phyloP scores from a whole-genome alignment of 371 early-diverging fungal species.

The Mortierella sp. region DNA sequence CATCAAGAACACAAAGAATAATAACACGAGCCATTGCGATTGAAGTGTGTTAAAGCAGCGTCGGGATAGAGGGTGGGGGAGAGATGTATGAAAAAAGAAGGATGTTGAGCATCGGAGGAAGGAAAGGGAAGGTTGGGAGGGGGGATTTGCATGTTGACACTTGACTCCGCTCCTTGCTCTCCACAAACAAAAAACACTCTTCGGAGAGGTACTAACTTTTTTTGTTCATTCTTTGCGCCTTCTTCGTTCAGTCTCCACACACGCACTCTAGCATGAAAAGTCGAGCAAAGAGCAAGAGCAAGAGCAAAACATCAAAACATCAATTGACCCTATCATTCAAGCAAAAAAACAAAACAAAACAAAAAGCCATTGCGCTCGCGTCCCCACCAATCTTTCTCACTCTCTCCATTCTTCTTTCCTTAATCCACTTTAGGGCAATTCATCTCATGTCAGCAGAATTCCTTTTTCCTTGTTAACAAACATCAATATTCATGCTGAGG shows the following conservation, averaged over 20 bases:
- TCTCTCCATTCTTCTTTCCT: neutral
- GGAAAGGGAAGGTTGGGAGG: neutral
- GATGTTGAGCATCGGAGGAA: neutral
- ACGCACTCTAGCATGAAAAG: neutral
- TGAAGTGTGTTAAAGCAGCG: neutral
- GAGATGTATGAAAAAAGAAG: neutral
- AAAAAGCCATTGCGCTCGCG: neutral
- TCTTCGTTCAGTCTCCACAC: neutral
- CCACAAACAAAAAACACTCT: neutral
- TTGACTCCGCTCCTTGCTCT: neutral
- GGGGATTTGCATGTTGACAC: neutral
- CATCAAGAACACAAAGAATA: neutral
- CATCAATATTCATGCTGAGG: too few species aligned
- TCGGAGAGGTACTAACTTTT: neutral
- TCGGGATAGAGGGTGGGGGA: neutral
- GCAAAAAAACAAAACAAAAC: neutral
- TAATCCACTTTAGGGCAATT: slow-evolving; percentile 2
- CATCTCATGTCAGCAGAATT: slow-evolving; percentile 1
- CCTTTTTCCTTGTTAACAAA: too few species aligned
- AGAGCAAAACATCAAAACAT: neutral
- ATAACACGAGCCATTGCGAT: neutral
- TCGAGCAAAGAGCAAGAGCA: neutral
- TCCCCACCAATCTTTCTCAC: neutral
- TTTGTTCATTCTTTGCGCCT: neutral
- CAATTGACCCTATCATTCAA: neutral